Evolutionary conservation across 169 alveolate species (phyloP).

Genomic region (Fabrea salina): DNA sequence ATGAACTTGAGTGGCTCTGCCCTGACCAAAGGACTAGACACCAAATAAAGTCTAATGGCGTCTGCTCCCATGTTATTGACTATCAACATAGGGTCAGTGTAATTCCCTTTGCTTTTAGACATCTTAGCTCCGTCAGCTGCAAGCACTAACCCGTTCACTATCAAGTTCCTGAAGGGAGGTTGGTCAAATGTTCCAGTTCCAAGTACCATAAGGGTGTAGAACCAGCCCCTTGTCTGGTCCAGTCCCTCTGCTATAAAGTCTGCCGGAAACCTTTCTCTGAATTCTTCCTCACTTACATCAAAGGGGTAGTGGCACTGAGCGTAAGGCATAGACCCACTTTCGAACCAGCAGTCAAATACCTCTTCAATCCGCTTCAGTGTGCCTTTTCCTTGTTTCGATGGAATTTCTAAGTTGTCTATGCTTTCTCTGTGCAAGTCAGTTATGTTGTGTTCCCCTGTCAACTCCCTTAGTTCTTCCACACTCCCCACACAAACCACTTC

Average conservation of each 20-base stretch:
- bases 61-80: conserved; percentile 93
- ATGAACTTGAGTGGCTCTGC: conserved; percentile 94
- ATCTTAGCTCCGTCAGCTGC: conserved; percentile 98
- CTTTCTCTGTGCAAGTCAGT: conserved; percentile 97
- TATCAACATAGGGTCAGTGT: conserved; percentile 93
- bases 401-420: conserved; percentile 96
- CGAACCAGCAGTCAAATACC: conserved; percentile 99
- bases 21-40: conserved; percentile 95
- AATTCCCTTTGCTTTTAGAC: conserved; percentile 97
- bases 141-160: conserved; percentile 94
- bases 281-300: conserved; percentile 83
- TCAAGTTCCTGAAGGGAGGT: conserved; percentile 94
- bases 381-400: conserved; percentile 94
- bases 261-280: conserved; percentile 95
- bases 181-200: conserved; percentile 90
- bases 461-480: conserved; percentile 78
- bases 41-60: conserved; percentile 92
- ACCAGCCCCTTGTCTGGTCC: conserved; percentile 99
- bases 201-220: conserved; percentile 86
- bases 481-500: conserved; percentile 95
- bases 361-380: conserved; percentile 80
- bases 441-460: conserved; percentile 78
- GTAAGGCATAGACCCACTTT: conserved; percentile 99
- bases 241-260: conserved; percentile 99
- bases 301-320: conserved; percentile 98